Base-by-base conservation (phyloP, 441 rosid species). In the Gossypium schwendimanii region DNA sequence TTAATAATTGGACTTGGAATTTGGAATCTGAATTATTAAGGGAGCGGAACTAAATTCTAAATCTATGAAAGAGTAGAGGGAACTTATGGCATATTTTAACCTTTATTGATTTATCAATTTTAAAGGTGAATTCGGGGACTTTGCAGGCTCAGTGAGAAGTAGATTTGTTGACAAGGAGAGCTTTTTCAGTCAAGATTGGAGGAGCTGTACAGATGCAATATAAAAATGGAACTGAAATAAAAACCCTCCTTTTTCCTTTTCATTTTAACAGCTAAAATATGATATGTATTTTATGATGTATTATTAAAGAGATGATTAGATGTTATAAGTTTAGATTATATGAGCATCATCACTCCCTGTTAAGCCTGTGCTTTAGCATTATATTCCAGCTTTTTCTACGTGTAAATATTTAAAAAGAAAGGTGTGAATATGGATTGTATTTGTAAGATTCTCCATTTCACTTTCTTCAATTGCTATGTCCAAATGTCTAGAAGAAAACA, bases 151-250 rank as follows among this genome's bases (percentile, higher is more conserved):
- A 47, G 2, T 21, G 44, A 15, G 26, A 28, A 18, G 66, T 66
- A 33, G 26, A 26, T 58, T 36, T 26, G 49, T 41, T 75, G 69
- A 79, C n/a, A 0, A 44, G 73, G 39, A 63, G 76, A 49, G 49
- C 31, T 52, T 11, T 55, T 11, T 12, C 20, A 59, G 53, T 71
- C 54, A 68, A 36, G 39, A 57, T 52, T 61, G 76, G 73, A 76
- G 77, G 76, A 76, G 84, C 80, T 61, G 70, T 60, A 24, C 60
- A 41, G 81, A 79, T 73, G 81, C 76, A 60, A 66, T 64, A 7
- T 58, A 74, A 61, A 18, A 14, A 67, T 70, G 63, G 65, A 70
- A 72, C 57, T 23, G 68, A 49, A 54, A 55, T 54, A 54, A 44
- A 64, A 14, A 8, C 11, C 44, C 24, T 36, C 33, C 3, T 69